These are phyloP conservation scores for Blastocystis sp. DNA, from an alignment of 352 stramenopile species.

Conservation along the genomic window DNA sequence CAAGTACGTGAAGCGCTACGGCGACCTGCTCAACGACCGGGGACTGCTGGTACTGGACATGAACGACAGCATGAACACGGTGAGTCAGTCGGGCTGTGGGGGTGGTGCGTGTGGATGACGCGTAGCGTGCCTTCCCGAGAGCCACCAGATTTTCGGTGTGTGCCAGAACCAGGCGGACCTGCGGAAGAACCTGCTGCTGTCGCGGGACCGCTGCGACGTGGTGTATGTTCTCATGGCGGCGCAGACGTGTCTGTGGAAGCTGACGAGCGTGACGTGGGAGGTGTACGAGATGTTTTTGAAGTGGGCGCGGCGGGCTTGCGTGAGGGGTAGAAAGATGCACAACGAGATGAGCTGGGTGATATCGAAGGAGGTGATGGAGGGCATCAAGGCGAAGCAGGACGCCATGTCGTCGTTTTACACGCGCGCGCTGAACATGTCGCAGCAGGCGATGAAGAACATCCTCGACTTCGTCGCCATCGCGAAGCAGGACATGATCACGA, in stretches of 20 bases:
- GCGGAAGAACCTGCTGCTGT: neutral
- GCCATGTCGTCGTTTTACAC: slow-evolving; percentile 35
- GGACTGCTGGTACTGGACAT: slow-evolving; percentile 4
- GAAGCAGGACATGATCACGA: neutral
- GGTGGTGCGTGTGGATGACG: neutral
- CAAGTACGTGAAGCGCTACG: neutral
- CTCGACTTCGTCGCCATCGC: neutral
- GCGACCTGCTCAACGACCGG: neutral
- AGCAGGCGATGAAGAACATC: neutral
- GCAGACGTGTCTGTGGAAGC: slow-evolving; percentile 53
- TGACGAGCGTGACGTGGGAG: slow-evolving; percentile 31
- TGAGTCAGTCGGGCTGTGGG: slow-evolving; percentile 24
- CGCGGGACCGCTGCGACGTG: slow-evolving; percentile 5
- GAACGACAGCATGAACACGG: slow-evolving; percentile 16
- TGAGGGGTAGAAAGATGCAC: slow-evolving; percentile 46
- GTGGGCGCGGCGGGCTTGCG: neutral
- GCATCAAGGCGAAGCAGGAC: slow-evolving; percentile 2
- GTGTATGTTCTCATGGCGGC: slow-evolving; percentile 36
- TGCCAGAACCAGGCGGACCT: slow-evolving; percentile 1
- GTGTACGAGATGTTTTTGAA: slow-evolving; percentile 37
- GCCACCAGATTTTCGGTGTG: slow-evolving; percentile 24
- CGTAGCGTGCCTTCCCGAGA: slow-evolving; percentile 39
- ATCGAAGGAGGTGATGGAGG: slow-evolving; percentile 24
- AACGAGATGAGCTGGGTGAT: slow-evolving; percentile 71
- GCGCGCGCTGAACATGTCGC: slow-evolving; percentile 18